Evolutionary conservation across 495 filamentous ascomycete genomes (phyloP).

Genomic region (Podospora australis): DNA sequence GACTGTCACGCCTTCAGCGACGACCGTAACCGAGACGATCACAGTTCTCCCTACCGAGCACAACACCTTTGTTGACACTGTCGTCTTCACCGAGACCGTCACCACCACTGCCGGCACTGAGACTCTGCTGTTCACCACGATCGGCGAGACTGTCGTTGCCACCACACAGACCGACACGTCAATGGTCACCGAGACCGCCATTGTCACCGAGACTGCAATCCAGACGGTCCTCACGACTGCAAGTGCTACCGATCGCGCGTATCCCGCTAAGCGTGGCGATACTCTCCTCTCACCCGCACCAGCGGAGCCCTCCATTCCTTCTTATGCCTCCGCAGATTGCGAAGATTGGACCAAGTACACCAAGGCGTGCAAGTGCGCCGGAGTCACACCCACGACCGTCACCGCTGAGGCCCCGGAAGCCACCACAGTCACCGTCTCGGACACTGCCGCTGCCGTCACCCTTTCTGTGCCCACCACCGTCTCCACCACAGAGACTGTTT

Average conservation of each 20-base stretch:
- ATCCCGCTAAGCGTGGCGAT: background rate
- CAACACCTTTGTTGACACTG: slow-evolving; percentile 3
- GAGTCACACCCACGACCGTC: slow-evolving; percentile 5
- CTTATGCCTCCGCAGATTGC: slow-evolving; percentile 11
- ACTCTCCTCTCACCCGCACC: background rate
- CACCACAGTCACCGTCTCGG: slow-evolving; percentile 5
- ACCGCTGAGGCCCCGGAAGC: background rate
- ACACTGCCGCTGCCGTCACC: slow-evolving; percentile 1
- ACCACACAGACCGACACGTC: background rate
- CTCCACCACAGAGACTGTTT: slow-evolving; percentile 1
- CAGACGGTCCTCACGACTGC: background rate
- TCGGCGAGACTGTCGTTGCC: background rate
- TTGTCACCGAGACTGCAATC: slow-evolving; percentile 1
- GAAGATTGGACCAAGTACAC: slow-evolving; percentile 13
- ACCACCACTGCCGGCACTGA: slow-evolving; percentile 4
- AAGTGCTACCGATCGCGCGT: background rate
- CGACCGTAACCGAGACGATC: slow-evolving; percentile 8
- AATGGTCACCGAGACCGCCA: background rate
- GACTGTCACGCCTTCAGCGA: slow-evolving; percentile 9
- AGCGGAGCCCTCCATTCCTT: background rate
- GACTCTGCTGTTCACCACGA: background rate
- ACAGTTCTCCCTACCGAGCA: slow-evolving; percentile 5
- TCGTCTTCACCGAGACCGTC: slow-evolving; percentile 8
- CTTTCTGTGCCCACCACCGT: background rate
- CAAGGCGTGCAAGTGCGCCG: slow-evolving; percentile 13